A percentile compares a stretch with the other conserved stretches of the same genome.
These are phyloP conservation scores for Eustoma russellianum DNA, from an alignment of 257 asterid species.

Conservation along the genomic window DNA sequence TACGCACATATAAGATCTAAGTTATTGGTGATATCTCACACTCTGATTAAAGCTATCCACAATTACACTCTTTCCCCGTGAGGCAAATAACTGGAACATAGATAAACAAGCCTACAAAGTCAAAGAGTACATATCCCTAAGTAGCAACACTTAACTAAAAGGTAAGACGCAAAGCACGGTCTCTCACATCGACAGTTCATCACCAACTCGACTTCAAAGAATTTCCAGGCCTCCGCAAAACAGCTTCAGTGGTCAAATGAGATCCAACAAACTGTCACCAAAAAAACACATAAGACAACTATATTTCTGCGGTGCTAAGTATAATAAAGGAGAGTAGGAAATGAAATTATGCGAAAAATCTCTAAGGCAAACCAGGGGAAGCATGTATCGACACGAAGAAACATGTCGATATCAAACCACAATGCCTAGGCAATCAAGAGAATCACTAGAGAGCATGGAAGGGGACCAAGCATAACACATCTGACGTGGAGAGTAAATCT, in stretches of 20 bases:
- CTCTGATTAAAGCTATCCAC: constrained; percentile 40
- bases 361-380: too few relatives aligned
- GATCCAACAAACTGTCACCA: constrained; percentile 34
- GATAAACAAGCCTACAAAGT: constrained; percentile 23
- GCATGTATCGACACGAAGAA: too few relatives aligned
- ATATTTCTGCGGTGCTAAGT: constrained; percentile 1
- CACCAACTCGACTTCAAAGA: constrained; percentile 14
- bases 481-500: too few relatives aligned
- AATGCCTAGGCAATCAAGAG: too few relatives aligned
- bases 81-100: constrained; percentile 25
- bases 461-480: too few relatives aligned
- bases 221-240: constrained; percentile 23
- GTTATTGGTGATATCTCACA: constrained; percentile 32
- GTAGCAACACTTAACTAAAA: constrained; percentile 25
- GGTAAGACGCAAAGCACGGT: constrained; percentile 26
- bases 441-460: too few relatives aligned
- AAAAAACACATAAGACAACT: constrained; percentile 17
- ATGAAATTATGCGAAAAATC: too few relatives aligned
- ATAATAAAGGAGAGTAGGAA: too few relatives aligned
- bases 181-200: constrained; percentile 21
- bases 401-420: too few relatives aligned
- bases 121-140: constrained; percentile 24
- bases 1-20: constrained; percentile 27
- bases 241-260: constrained; percentile 22
- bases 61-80: constrained; percentile 3